Conservation (phyloP, 2,329 filamentous ascomycete genomes). For the Cryphonectria nitschkei region DNA sequence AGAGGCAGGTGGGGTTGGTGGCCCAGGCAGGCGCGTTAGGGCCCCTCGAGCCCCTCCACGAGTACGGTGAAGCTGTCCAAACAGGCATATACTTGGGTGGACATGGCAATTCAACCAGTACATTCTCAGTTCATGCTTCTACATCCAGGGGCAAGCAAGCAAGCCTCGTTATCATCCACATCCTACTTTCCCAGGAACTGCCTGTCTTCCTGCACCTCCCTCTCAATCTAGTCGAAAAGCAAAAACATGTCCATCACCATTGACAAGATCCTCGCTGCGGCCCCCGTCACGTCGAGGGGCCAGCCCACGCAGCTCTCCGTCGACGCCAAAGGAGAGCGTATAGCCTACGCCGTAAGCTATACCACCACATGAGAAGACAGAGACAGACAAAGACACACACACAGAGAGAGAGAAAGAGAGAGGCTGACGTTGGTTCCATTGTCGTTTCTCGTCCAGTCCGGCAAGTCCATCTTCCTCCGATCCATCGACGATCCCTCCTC, state of each 20-base stretch:
- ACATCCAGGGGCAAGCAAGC: background rate
- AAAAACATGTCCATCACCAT: slow-evolving; percentile 56
- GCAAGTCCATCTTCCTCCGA: slow-evolving; percentile 95
- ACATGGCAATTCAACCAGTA: too few relatives aligned
- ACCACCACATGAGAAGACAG: background rate
- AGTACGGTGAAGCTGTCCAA: background rate
- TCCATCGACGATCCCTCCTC: slow-evolving; percentile 87
- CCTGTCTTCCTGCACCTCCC: background rate
- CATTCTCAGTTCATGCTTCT: background rate
- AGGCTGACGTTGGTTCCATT: background rate
- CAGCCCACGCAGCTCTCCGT: slow-evolving; percentile 87
- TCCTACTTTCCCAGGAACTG: background rate
- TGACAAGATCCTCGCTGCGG: slow-evolving; percentile 78
- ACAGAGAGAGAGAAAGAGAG: background rate
- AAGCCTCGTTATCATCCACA: background rate
- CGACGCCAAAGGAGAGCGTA: slow-evolving; percentile 86
- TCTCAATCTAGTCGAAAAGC: background rate
- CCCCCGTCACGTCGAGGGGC: slow-evolving; percentile 81
- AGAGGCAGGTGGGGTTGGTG: background rate
- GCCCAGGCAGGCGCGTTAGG: background rate
- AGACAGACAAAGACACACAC: background rate
- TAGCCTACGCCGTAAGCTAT: slow-evolving; percentile 82
- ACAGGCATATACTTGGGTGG: background rate
- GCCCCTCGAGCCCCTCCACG: slow-evolving; percentile 1
- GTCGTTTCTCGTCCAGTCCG: slow-evolving; percentile 61